Percentiles rank a stretch among this genome's conserved stretches.
phyloP scores from a whole-genome alignment of 495 filamentous ascomycete species.

The Sordaria brevicollis region DNA sequence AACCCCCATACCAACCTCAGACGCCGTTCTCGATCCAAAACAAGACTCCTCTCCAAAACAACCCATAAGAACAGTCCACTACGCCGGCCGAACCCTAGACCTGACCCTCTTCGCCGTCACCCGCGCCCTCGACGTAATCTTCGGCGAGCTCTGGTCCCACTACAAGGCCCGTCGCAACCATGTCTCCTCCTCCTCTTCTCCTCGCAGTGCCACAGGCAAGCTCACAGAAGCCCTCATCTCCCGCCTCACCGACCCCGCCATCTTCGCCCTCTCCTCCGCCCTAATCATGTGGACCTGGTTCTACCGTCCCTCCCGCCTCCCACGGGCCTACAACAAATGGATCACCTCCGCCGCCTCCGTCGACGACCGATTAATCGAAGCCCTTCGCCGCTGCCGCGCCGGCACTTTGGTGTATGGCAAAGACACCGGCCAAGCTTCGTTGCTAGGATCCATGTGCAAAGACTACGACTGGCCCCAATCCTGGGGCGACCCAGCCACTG shows the following conservation, averaged over 20 bases:
- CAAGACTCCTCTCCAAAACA: neutral
- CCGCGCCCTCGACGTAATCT: constrained; percentile 63
- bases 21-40: neutral
- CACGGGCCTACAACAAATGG: constrained; percentile 75
- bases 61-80: constrained; percentile 21
- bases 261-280: constrained; percentile 69
- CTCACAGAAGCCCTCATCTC: constrained; percentile 39
- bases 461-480: constrained; percentile 57
- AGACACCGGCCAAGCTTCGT: constrained; percentile 61
- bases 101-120: constrained; percentile 72
- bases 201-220: constrained; percentile 2
- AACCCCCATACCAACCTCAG: neutral
- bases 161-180: constrained; percentile 25
- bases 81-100: constrained; percentile 75
- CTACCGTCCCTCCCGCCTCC: constrained; percentile 59
- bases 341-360: constrained; percentile 69
- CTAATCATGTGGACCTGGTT: constrained; percentile 90
- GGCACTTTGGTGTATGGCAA: constrained; percentile 64
- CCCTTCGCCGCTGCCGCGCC: constrained; percentile 54
- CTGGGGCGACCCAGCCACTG: constrained; percentile 69
- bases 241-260: constrained; percentile 49
- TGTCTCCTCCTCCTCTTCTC: constrained; percentile 35
- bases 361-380: constrained; percentile 67
- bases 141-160: constrained; percentile 55
- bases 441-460: constrained; percentile 65